Conservation (phyloP, 2,329 filamentous ascomycete genomes). For the Myriangium duriaei region DNA sequence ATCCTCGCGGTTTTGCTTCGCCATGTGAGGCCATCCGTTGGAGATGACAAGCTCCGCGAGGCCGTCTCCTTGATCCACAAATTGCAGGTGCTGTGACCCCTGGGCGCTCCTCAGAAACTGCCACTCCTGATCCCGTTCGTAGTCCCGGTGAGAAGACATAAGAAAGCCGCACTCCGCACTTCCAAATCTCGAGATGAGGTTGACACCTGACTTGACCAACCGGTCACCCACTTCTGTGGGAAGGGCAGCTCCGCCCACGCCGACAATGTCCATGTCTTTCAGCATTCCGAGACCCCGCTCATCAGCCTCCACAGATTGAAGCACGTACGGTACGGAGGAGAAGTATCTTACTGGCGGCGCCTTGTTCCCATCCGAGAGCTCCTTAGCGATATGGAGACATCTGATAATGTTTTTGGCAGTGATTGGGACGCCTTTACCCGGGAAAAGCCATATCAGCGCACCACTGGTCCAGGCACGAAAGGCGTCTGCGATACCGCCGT, state of each 20-base stretch:
- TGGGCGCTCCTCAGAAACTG: constrained; percentile 41
- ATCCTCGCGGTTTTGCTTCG: constrained; percentile 45
- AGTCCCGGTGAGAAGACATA: constrained; percentile 49
- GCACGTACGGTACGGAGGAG: constrained; percentile 48
- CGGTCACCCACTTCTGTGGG: constrained; percentile 40
- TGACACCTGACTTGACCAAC: constrained; percentile 39
- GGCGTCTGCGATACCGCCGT: constrained; percentile 51
- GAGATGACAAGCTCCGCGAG: constrained; percentile 45
- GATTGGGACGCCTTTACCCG: constrained; percentile 42
- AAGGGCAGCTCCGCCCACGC: constrained; percentile 51
- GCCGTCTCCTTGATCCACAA: constrained; percentile 35
- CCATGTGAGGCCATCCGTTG: constrained; percentile 45
- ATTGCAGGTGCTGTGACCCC: constrained; percentile 25
- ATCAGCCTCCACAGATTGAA: constrained; percentile 40
- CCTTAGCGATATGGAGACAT: constrained; percentile 32
- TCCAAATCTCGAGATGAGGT: constrained; percentile 50
- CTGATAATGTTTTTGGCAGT: constrained; percentile 41
- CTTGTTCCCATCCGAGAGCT: constrained; percentile 12
- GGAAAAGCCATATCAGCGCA: constrained; percentile 51
- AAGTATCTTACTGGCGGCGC: constrained; percentile 41
- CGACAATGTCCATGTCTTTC: constrained; percentile 45
- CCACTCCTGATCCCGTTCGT: constrained; percentile 44
- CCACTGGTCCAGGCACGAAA: constrained; percentile 50
- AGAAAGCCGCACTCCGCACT: constrained; percentile 56
- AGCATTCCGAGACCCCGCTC: constrained; percentile 31